These are phyloP conservation scores for Phoenix dactylifera DNA, from an alignment of 176 grass and related monocot genomes.

Conservation along the genomic window DNA sequence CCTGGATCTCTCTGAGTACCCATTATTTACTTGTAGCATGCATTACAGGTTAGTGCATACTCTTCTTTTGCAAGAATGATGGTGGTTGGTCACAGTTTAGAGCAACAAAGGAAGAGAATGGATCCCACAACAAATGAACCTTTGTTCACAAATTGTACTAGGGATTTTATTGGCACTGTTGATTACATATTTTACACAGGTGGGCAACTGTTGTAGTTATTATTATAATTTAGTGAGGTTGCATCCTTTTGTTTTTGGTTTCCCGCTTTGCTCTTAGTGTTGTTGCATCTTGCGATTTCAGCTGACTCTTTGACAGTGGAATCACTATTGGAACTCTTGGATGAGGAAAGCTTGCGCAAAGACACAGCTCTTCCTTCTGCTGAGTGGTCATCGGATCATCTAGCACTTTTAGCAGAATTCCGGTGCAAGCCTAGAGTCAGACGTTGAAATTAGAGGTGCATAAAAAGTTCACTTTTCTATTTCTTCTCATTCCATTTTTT, in stretches of 20 bases:
- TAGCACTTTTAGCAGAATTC: conserved; percentile 95
- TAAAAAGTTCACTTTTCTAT: too few species aligned
- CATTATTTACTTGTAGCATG: too few species aligned
- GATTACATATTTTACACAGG: conserved; percentile 99
- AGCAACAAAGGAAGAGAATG: conserved; percentile 91
- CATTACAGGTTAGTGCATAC: conserved; percentile 86
- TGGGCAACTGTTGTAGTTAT: conserved; percentile 4
- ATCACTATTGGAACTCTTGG: conserved; percentile 89
- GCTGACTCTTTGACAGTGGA: conserved; percentile 95
- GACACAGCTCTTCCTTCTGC: conserved; percentile 94
- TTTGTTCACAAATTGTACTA: conserved; percentile 93
- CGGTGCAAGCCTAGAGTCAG: conserved; percentile 89
- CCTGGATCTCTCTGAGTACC: too few species aligned
- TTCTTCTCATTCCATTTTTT: too few species aligned
- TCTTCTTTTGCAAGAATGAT: conserved; percentile 88
- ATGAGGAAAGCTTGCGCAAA: conserved; percentile 96
- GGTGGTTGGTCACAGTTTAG: conserved; percentile 54
- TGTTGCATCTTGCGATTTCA: conserved; percentile 26
- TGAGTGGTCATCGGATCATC: conserved; percentile 98
- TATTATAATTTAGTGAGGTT: too few species aligned
- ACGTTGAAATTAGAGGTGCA: conserved; percentile 50
- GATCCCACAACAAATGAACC: conserved; percentile 92
- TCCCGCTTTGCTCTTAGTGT: too few species aligned
- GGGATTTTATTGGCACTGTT: conserved; percentile 89
- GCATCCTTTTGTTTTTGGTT: too few species aligned